Conservation (phyloP, 116 monocot species). For the Trichopus zeylanicus region DNA sequence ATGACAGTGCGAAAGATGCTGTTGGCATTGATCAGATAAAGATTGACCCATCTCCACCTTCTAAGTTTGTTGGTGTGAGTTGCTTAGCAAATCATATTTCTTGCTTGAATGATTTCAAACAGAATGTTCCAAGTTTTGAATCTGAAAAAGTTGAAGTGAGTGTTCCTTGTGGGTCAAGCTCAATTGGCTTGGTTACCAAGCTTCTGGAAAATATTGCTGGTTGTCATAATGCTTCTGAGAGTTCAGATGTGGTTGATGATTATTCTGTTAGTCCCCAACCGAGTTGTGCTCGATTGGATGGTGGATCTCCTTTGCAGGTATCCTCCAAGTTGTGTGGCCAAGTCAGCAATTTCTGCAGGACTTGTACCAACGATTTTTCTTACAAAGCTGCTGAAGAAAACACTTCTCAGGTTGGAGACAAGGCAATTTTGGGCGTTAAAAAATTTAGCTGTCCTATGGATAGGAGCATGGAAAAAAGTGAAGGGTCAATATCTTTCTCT, state of each 20-base stretch:
- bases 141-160: constrained; percentile 1
- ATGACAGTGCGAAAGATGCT: constrained; percentile 2
- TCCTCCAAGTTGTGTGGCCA: neutral
- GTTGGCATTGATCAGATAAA: constrained; percentile 4
- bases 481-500: constrained; percentile 9
- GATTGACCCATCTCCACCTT: neutral
- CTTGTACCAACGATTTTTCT: no score
- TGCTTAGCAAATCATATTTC: constrained; percentile 3
- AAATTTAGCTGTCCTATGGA: constrained; percentile 1
- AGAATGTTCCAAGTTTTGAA: no score
- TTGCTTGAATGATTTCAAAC: neutral
- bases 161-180: neutral
- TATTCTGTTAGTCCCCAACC: neutral
- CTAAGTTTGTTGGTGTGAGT: constrained; percentile 3
- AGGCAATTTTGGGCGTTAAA: neutral
- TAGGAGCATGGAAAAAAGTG: constrained; percentile 6
- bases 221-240: neutral
- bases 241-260: neutral
- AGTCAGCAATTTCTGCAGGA: no score
- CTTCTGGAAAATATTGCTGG: neutral
- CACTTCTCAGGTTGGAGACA: constrained; percentile 1
- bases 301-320: constrained; percentile 2
- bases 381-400: constrained; percentile 4
- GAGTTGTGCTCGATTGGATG: constrained; percentile 1
- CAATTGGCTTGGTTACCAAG: neutral